Base-by-base conservation (phyloP, 2,329 filamentous ascomycete genomes). In the Fusarium algeriense region DNA sequence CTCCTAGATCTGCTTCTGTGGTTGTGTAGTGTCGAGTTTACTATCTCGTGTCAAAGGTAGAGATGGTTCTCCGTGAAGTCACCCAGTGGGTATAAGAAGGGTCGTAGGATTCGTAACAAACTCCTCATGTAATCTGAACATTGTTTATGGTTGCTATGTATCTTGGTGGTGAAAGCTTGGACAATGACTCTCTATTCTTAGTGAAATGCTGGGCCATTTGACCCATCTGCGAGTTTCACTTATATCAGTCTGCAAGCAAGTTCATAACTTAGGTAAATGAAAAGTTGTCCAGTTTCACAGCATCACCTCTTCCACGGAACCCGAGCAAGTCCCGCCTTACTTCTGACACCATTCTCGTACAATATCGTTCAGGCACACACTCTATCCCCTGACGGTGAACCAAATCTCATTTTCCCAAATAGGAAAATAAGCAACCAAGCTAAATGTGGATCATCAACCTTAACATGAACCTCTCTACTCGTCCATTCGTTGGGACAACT, bases 371-470 rank as follows among this genome's bases (percentile, higher is more conserved):
- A 23, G 23, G 30, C 7, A 30, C 30, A 8, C 10, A 30, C 30
- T 30, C 7, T 26, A 32, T 6, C 6, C 23, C 23, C 30, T 50
- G 38, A 12, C 5, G 19, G 19, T 57, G 54, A 52, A 52, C 15
- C 6, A n/a, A 20, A 48, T 52, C 44, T 40, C 34, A 58, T 52
- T 58, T 58, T 52, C 55, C 55, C 11, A 58, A 52, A 32, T 58
- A 58, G 55, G 55, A 52, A 58, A 58, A 58, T 50, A 34, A 58
- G 55, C 34, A 58, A 52, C 11, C 12, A n/a, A 40, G 34, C 55
- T 52, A 40, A 58, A 28, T 28, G 44, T 58, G 45, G 55, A 58
- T 28, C 44, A 40, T 23, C 38, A 53, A 23, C 52, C 20, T 45
- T n/a, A 34, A 34, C 14, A n/a, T 44, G 10, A 56, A 48, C 30